Conservation (phyloP, 2,329 filamentous ascomycete genomes). For the Alternaria consortialis region DNA sequence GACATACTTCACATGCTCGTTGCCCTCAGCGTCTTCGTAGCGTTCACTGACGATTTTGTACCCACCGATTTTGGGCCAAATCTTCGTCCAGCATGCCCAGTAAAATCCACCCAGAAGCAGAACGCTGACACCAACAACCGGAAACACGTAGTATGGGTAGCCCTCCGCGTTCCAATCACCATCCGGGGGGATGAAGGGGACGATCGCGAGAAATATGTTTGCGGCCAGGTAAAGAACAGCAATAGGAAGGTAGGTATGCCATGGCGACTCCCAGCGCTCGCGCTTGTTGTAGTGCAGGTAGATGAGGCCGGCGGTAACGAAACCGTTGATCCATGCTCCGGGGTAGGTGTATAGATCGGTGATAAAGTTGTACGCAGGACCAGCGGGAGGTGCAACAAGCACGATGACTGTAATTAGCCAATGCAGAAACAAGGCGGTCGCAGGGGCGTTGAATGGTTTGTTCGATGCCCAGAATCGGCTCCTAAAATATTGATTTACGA, state of each 20-base stretch:
- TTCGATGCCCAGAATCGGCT: constrained; percentile 74
- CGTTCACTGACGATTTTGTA: constrained; percentile 45
- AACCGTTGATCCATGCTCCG: constrained; percentile 50
- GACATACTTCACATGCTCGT: constrained; percentile 45
- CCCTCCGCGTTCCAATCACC: constrained; percentile 53
- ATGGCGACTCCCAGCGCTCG: constrained; percentile 50
- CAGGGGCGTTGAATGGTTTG: constrained; percentile 71
- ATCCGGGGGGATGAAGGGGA: constrained; percentile 54
- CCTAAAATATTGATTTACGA: constrained; percentile 26
- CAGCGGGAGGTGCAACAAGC: constrained; percentile 71
- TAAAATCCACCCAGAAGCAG: constrained; percentile 51
- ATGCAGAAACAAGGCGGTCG: constrained; percentile 65
- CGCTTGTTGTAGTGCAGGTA: constrained; percentile 47
- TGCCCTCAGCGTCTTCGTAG: constrained; percentile 39
- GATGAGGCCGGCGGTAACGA: constrained; percentile 48
- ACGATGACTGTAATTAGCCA: constrained; percentile 72
- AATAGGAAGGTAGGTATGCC: constrained; percentile 50
- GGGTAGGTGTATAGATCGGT: constrained; percentile 60
- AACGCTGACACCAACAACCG: constrained; percentile 55
- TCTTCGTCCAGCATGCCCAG: constrained; percentile 37
- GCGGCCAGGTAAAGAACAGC: constrained; percentile 51
- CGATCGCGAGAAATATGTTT: constrained; percentile 54
- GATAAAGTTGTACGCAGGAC: constrained; percentile 74
- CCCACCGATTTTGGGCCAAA: constrained; percentile 38
- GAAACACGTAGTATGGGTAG: constrained; percentile 57